Conservation (phyloP, 805 yeast species). For the Maudiozyma bulderi region DNA sequence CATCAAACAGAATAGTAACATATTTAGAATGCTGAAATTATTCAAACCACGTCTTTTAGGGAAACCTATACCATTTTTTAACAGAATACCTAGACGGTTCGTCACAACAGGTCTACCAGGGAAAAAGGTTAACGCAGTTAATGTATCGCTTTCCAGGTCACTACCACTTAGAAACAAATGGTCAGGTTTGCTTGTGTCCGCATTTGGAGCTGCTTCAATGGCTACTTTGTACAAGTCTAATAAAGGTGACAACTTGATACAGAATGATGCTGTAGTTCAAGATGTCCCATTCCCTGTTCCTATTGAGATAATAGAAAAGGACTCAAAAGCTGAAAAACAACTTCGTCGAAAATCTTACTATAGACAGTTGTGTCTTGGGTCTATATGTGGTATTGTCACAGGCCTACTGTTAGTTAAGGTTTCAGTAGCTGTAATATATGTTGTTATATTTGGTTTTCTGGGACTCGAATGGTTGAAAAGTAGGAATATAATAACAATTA, state of each 20-base stretch:
- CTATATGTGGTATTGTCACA: slow-evolving; percentile 19
- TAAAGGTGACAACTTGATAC: not conserved
- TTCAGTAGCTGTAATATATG: slow-evolving; percentile 17
- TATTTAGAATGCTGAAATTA: too few species aligned
- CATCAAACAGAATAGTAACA: too few species aligned
- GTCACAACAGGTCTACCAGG: too few species aligned
- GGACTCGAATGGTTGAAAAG: slow-evolving; percentile 21
- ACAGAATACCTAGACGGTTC: too few species aligned
- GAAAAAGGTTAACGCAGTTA: too few species aligned
- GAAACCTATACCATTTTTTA: too few species aligned
- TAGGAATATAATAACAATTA: slow-evolving; percentile 17
- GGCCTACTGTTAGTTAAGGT: slow-evolving; percentile 23
- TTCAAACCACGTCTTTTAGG: too few species aligned
- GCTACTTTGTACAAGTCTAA: not conserved
- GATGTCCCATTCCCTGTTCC: not conserved
- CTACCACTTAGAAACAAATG: too few species aligned
- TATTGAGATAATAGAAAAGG: not conserved
- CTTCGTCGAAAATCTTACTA: slow-evolving; percentile 7
- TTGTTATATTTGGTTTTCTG: slow-evolving; percentile 14
- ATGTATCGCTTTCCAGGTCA: too few species aligned
- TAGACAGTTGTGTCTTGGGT: slow-evolving; percentile 23
- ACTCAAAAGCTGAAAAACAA: not conserved
- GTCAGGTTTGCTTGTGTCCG: not conserved
- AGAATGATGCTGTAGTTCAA: not conserved
- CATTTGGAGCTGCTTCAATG: not conserved